Conservation (phyloP, 371 early-diverging fungal species). For the Mucor racemosus region DNA sequence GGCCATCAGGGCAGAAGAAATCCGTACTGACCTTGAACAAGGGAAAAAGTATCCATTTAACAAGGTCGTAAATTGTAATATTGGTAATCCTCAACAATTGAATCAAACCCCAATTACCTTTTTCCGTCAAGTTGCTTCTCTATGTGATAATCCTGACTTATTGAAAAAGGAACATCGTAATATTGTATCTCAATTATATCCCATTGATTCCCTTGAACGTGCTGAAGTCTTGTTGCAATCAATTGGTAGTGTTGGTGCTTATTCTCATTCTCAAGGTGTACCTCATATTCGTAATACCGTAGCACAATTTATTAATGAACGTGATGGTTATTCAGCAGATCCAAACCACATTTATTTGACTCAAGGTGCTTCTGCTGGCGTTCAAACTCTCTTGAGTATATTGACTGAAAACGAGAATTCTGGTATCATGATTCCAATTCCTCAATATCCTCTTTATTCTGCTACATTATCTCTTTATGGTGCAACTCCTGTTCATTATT, state of each 20-base stretch:
- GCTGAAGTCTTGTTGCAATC: constrained; percentile 72
- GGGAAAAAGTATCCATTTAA: constrained; percentile 68
- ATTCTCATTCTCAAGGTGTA: constrained; percentile 94
- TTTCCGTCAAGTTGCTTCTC: constrained; percentile 88
- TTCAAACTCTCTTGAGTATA: constrained; percentile 86
- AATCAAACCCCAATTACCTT: constrained; percentile 93
- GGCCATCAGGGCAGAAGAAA: constrained; percentile 93
- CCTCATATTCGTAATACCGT: constrained; percentile 83
- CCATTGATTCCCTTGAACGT: constrained; percentile 85
- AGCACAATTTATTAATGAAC: constrained; percentile 80
- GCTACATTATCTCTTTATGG: constrained; percentile 81
- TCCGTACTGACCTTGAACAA: constrained; percentile 65
- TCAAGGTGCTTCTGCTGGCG: constrained; percentile 83
- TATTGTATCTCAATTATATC: constrained; percentile 66
- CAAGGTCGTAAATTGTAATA: constrained; percentile 84
- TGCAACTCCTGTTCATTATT: constrained; percentile 86
- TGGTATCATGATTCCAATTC: constrained; percentile 97
- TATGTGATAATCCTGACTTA: constrained; percentile 88
- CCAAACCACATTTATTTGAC: constrained; percentile 88
- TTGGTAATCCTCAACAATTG: constrained; percentile 96
- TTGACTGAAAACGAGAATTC: constrained; percentile 73
- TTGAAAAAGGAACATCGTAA: constrained; percentile 58
- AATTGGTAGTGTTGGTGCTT: constrained; percentile 87
- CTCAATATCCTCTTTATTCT: constrained; percentile 96
- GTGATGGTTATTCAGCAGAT: constrained; percentile 83